Percentiles rank a stretch among this genome's conserved stretches.
These are phyloP conservation scores for Backusella morwellensis DNA, from an alignment of 192 early-diverging fungal species.

Conservation along the genomic window DNA sequence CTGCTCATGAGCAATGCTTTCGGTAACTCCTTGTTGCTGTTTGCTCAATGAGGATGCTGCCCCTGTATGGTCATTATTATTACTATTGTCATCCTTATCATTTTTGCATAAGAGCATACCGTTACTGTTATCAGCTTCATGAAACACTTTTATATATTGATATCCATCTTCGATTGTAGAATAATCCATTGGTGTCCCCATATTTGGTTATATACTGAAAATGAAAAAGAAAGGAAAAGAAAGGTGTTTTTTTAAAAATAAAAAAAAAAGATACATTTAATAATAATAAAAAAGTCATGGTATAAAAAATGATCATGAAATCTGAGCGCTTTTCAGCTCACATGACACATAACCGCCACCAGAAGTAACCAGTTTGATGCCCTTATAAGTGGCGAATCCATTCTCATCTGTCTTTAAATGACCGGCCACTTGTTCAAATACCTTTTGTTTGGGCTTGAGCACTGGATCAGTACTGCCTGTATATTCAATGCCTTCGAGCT, in stretches of 20 bases:
- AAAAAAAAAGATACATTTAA: background rate
- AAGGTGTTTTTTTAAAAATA: background rate
- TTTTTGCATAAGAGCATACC: background rate
- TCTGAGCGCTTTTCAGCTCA: conserved; percentile 20
- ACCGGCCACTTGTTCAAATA: conserved; percentile 25
- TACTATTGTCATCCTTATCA: background rate
- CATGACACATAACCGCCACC: conserved; percentile 1
- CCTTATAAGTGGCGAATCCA: conserved; percentile 32
- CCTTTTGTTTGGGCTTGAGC: conserved; percentile 29
- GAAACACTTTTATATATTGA: background rate
- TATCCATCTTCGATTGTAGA: background rate
- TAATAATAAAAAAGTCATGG: background rate
- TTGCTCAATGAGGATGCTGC: background rate
- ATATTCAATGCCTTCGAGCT: conserved; percentile 41
- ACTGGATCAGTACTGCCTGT: conserved; percentile 16
- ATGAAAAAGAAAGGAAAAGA: background rate
- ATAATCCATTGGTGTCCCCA: background rate
- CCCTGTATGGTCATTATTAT: too few species aligned
- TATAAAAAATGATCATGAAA: conserved; percentile 19
- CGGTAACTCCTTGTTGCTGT: background rate
- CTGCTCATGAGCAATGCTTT: background rate
- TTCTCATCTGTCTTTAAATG: conserved; percentile 11
- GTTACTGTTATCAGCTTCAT: background rate
- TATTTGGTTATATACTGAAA: background rate
- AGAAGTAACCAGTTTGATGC: conserved; percentile 9